Percentiles rank a stretch among this genome's conserved stretches.
These are phyloP conservation scores for Wickerhamomyces sp. DNA, from an alignment of 1,139 yeast genomes.

Conservation along the genomic window DNA sequence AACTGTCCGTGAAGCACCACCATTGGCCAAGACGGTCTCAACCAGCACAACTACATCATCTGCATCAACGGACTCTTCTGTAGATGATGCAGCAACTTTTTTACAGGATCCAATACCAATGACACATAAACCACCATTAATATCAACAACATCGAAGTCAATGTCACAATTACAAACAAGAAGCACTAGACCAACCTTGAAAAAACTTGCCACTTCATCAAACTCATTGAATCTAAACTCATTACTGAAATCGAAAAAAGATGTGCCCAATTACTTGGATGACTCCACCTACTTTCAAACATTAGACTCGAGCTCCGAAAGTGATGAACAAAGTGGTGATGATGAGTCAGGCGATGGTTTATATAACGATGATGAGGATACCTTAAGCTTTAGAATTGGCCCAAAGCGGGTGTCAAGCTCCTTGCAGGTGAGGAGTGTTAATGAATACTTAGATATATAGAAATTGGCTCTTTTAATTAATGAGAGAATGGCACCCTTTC, in stretches of 20 bases:
- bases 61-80: background rate
- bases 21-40: background rate
- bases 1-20: background rate
- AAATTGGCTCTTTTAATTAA: background rate
- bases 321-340: background rate
- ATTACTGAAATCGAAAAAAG: constrained; percentile 19
- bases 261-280: constrained; percentile 20
- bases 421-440: constrained; percentile 14
- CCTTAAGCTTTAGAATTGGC: constrained; percentile 18
- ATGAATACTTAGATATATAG: constrained; percentile 18
- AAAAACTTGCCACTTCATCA: constrained; percentile 17
- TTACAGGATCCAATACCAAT: background rate
- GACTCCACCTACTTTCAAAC: constrained; percentile 17
- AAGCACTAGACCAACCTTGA: background rate
- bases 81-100: too few relatives aligned
- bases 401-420: constrained; percentile 17
- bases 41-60: background rate
- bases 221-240: constrained; percentile 21
- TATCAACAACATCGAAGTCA: background rate
- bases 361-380: constrained; percentile 9
- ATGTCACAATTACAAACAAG: constrained; percentile 1
- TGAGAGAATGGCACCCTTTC: background rate
- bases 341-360: background rate
- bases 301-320: constrained; percentile 2
- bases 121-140: background rate